These are phyloP conservation scores for Peribolospora kevripleyi DNA, from an alignment of 768 basidiomycete species.

Conservation along the genomic window DNA sequence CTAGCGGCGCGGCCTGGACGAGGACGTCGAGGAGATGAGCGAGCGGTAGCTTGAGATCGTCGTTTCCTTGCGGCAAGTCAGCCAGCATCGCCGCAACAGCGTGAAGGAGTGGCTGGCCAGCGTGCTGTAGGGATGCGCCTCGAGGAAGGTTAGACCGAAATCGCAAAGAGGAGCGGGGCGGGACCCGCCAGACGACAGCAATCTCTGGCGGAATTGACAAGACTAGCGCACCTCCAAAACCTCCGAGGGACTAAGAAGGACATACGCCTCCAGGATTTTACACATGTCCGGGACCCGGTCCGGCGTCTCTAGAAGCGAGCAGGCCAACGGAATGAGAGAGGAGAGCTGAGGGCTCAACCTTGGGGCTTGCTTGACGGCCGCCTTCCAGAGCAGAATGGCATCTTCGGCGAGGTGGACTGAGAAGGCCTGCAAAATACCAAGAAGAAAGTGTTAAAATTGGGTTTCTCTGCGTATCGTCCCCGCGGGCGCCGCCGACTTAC, in stretches of 20 bases:
- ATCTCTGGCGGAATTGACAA: neutral
- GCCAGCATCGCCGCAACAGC: constrained; percentile 24
- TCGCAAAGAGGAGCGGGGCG: neutral
- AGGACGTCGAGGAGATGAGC: constrained; percentile 35
- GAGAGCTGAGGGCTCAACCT: constrained; percentile 28
- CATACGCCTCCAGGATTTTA: constrained; percentile 47
- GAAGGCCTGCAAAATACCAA: too few relatives aligned
- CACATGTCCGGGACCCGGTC: constrained; percentile 48
- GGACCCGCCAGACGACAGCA: neutral
- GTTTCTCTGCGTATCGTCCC: too few relatives aligned
- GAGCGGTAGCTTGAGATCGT: constrained; percentile 18
- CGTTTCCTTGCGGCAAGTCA: constrained; percentile 31
- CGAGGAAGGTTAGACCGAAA: neutral
- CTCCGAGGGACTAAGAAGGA: constrained; percentile 38
- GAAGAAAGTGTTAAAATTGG: too few relatives aligned
- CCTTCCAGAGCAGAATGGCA: too few relatives aligned
- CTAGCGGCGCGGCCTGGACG: constrained; percentile 37
- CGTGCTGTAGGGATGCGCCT: too few relatives aligned
- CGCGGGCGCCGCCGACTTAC: too few relatives aligned
- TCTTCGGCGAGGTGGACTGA: too few relatives aligned
- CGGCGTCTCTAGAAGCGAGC: neutral
- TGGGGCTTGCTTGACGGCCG: too few relatives aligned
- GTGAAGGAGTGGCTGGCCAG: constrained; percentile 25
- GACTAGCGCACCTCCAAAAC: constrained; percentile 35
- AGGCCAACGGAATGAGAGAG: constrained; percentile 29